Evolutionary conservation across 768 basidiomycete species (phyloP).

Genomic region (Cystofilobasidium capitatum): DNA sequence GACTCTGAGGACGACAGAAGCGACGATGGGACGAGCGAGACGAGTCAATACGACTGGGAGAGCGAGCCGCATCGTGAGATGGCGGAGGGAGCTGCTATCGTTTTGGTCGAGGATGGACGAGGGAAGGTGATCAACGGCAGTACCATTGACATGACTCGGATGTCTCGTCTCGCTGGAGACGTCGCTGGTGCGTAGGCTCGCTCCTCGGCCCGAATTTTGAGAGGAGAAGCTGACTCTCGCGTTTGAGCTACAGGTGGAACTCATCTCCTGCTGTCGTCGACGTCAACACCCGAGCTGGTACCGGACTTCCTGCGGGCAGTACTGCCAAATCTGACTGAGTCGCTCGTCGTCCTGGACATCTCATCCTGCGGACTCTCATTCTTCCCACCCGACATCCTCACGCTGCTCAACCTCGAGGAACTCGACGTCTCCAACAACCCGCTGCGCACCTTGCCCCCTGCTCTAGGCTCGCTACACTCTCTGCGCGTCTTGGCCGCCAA

Average conservation of each 20-base stretch:
- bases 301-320: conserved; percentile 60
- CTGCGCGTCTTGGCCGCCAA: conserved; percentile 89
- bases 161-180: neutral
- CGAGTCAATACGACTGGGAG: conserved; percentile 21
- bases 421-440: conserved; percentile 88
- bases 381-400: conserved; percentile 70
- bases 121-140: conserved; percentile 20
- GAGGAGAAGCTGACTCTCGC: neutral
- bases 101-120: conserved; percentile 14
- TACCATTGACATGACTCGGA: conserved; percentile 3
- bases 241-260: conserved; percentile 61
- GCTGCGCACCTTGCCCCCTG: conserved; percentile 79
- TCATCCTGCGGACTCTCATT: conserved; percentile 76
- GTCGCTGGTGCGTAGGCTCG: neutral
- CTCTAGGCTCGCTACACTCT: conserved; percentile 63
- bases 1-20: conserved; percentile 13
- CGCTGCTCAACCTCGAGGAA: conserved; percentile 76
- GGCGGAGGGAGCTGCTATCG: conserved; percentile 13
- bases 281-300: conserved; percentile 63
- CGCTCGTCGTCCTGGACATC: conserved; percentile 85
- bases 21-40: conserved; percentile 16
- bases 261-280: conserved; percentile 80
- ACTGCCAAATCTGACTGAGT: conserved; percentile 62
- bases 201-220: neutral
- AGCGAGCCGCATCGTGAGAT: neutral